Base-by-base conservation (phyloP, 495 filamentous ascomycete genomes). In the Annulohypoxylon nitens region DNA sequence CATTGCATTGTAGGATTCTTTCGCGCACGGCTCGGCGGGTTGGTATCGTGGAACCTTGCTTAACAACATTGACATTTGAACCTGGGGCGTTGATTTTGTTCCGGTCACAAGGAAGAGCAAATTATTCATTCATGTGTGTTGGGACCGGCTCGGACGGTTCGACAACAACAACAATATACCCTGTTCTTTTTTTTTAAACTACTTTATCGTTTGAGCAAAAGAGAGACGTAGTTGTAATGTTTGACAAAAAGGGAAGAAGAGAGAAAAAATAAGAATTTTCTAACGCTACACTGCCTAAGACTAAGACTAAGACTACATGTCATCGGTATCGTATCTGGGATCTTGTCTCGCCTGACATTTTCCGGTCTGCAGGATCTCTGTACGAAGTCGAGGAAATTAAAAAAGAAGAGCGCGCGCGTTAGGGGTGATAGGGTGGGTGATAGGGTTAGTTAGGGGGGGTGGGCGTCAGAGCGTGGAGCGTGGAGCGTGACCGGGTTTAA, bases 1-100 rank as follows among this genome's bases (percentile, higher is more conserved):
- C 67, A 71, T 71, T 75, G 67, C 72, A 75, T 70, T 55, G 63
- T 70, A 67, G 72, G 67, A 70, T 74, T 74, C n/a, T 55, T 74
- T 74, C 47, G 53, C 51, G 41, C 18, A 62, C 50, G 71, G 51
- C 43, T 61, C 43, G 63, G 53, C 53, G 58, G 64, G 30, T 58
- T 58, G 67, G 61, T 69, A 70, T 45, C 9, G 51, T 1, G 30
- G 30, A 30, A 30, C 30, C 30, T 30, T 30, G 5, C 30, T 3
- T 30, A 30, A 30, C 26, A 33, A 33, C 53, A 54, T 53, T 43
- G 23, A 39, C 53, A 54, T 53, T 53, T 41, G 60, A 66, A 62
- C 45, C 62, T 64, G 41, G 48, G 37, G 33, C 53, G 26, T 37
- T 57, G 14, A 16, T 36, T 57, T 18, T 36, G n/a, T 36, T 54